Percentiles rank a stretch among this genome's conserved stretches.
Evolutionary conservation across 768 basidiomycete species (phyloP).

Genomic region (Tulasnella sp.): DNA sequence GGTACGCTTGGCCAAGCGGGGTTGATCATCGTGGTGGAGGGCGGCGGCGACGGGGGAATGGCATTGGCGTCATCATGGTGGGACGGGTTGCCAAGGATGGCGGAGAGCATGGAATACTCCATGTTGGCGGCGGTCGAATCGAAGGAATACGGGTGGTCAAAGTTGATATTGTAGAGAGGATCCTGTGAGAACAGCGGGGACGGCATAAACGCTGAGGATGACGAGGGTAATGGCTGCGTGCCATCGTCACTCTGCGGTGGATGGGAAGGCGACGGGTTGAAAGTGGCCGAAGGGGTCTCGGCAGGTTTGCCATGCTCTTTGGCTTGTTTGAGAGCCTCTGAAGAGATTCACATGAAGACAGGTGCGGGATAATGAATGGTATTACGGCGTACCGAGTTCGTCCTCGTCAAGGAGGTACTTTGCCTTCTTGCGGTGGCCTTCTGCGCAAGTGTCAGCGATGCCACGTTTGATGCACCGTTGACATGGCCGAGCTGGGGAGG

Average conservation of each 20-base stretch:
- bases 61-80: conserved; percentile 3
- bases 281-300: not conserved
- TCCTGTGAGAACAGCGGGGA: conserved; percentile 26
- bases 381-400: conserved; percentile 54
- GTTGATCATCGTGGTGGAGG: conserved; percentile 1
- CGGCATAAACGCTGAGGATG: not conserved
- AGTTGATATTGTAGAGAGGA: conserved; percentile 46
- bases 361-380: not conserved
- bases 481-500: conserved; percentile 73
- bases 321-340: conserved; percentile 9
- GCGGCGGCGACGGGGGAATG: conserved; percentile 2
- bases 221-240: not conserved
- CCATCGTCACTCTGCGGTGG: not conserved
- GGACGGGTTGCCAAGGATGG: conserved; percentile 69
- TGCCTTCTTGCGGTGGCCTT: conserved; percentile 94
- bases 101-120: conserved; percentile 89
- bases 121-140: conserved; percentile 85
- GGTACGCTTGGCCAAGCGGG: conserved; percentile 7
- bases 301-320: conserved; percentile 6
- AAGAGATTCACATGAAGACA: too few species aligned
- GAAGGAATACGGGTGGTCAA: conserved; percentile 53
- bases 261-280: not conserved
- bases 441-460: conserved; percentile 74
- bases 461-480: conserved; percentile 92
- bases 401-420: conserved; percentile 93